phyloP scores from a whole-genome alignment of 2,329 filamentous ascomycete genomes.

The Alternaria sp. region DNA sequence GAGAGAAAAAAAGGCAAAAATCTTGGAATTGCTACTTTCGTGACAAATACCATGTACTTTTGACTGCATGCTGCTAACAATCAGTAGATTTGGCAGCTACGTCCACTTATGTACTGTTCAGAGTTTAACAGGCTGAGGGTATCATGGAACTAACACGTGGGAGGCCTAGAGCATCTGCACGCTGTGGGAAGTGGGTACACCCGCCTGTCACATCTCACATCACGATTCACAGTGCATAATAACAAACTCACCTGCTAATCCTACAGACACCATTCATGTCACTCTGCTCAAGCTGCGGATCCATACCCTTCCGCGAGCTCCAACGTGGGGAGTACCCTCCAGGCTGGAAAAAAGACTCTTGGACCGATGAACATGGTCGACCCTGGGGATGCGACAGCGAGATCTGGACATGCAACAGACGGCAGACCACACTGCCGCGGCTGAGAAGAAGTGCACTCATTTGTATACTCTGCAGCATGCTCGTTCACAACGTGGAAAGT shows the following conservation, averaged over 20 bases:
- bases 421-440: neutral
- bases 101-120: neutral
- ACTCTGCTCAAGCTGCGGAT: neutral
- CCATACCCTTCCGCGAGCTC: constrained; percentile 1
- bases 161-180: constrained; percentile 5
- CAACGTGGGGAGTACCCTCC: neutral
- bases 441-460: neutral
- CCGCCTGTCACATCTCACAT: neutral
- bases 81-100: neutral
- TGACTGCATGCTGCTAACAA: neutral
- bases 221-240: neutral
- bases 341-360: neutral
- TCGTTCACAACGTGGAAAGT: neutral
- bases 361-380: neutral
- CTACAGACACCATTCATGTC: neutral
- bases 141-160: neutral
- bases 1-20: neutral
- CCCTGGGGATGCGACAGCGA: neutral
- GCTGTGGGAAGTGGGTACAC: neutral
- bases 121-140: neutral
- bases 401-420: neutral
- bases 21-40: neutral
- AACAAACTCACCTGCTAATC: accelerated
- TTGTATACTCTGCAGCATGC: neutral
- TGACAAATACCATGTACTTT: neutral